phyloP scores from a whole-genome alignment of 148 eudicot species.

The Tetragonia tetragonoides region DNA sequence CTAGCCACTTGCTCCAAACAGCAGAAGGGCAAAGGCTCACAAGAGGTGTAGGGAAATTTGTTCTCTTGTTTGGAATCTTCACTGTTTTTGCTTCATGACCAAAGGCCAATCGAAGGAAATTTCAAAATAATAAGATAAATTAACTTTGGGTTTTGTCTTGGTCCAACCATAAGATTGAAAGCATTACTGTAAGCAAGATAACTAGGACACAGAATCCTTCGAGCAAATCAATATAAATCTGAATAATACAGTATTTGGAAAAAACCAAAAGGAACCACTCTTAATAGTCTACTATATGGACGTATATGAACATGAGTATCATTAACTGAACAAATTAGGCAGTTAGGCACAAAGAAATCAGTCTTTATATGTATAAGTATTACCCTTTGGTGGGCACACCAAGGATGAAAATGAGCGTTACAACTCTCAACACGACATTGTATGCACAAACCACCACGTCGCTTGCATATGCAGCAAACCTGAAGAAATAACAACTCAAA shows the following conservation, averaged over 20 bases:
- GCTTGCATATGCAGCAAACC: constrained; percentile 52
- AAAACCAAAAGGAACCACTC: not conserved
- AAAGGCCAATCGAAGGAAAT: not conserved
- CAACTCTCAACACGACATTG: constrained; percentile 41
- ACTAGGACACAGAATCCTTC: not conserved
- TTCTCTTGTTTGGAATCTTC: not conserved
- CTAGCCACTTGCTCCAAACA: not conserved
- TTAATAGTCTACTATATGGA: not conserved
- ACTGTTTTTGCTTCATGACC: not conserved
- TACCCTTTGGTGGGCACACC: constrained; percentile 68
- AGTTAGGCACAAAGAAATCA: not conserved
- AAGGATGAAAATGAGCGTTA: constrained; percentile 45
- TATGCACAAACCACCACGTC: constrained; percentile 55
- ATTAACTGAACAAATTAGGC: not conserved
- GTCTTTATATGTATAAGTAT: constrained; percentile 7
- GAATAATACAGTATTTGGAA: not conserved
- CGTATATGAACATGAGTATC: not conserved
- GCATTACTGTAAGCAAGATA: not conserved
- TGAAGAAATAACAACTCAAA: constrained; percentile 19
- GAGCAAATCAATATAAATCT: not conserved
- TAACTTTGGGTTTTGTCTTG: not conserved
- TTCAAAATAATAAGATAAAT: not conserved
- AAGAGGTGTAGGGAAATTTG: not conserved
- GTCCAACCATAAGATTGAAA: not conserved
- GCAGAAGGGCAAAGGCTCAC: not conserved